Percentiles rank a stretch among this genome's conserved stretches.
Evolutionary conservation across 257 asterid genomes (phyloP).

Genomic region (Fraxinus cuspidata): DNA sequence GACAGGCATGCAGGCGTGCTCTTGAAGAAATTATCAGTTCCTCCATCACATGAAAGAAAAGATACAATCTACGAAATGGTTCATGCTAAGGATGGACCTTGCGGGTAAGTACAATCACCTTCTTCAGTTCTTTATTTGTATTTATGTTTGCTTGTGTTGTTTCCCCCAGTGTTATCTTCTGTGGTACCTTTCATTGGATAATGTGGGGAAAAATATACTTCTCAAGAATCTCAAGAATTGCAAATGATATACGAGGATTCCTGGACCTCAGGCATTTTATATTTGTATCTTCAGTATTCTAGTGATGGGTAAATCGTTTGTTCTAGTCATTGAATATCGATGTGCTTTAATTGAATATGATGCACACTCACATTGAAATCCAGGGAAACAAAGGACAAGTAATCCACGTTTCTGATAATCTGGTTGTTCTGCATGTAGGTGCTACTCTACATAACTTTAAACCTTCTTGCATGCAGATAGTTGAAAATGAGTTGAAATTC

Average conservation of each 20-base stretch:
- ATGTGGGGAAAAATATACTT: background rate
- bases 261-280: background rate
- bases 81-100: conserved; percentile 68
- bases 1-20: conserved; percentile 20
- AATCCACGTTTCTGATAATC: no score
- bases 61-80: conserved; percentile 46
- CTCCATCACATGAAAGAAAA: conserved; percentile 48
- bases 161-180: background rate
- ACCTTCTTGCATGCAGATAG: background rate
- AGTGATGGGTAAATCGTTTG: background rate
- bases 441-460: background rate
- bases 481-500: background rate
- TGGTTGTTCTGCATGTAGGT: background rate
- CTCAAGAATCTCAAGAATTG: background rate
- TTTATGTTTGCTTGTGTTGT: background rate
- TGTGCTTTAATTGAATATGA: background rate
- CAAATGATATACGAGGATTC: background rate
- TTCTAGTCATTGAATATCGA: background rate
- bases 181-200: background rate
- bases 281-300: background rate
- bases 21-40: conserved; percentile 43
- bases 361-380: background rate
- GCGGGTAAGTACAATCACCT: conserved; percentile 49
- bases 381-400: background rate
- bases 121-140: background rate